A percentile compares a stretch with the other conserved stretches of the same genome.
phyloP scores from a whole-genome alignment of 768 basidiomycete genomes.

The Collybia mongolica region DNA sequence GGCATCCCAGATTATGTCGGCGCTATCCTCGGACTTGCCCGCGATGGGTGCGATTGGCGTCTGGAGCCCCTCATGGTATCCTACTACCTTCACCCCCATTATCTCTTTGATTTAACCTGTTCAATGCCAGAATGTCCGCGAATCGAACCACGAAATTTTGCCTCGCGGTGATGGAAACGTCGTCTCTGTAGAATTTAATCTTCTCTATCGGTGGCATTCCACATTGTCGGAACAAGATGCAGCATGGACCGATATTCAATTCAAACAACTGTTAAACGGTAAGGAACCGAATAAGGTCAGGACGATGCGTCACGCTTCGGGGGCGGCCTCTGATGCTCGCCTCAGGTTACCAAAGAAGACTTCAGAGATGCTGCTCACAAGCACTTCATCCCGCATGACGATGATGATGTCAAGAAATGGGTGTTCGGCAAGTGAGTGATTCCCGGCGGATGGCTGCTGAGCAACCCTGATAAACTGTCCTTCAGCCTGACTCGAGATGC shows the following conservation, averaged over 20 bases:
- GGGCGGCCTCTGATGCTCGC: background rate
- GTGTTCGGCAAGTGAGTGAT: constrained; percentile 48
- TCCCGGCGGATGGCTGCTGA: background rate
- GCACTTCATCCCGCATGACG: constrained; percentile 24
- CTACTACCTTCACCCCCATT: background rate
- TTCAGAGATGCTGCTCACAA: constrained; percentile 34
- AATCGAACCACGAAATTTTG: constrained; percentile 46
- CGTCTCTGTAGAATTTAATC: constrained; percentile 75
- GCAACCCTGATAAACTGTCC: background rate
- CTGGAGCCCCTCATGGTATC: constrained; percentile 64
- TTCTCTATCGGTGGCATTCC: constrained; percentile 67
- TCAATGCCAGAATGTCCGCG: constrained; percentile 35
- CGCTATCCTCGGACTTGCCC: constrained; percentile 66
- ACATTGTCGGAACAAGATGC: constrained; percentile 55
- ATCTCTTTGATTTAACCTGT: background rate
- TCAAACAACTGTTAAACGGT: constrained; percentile 41
- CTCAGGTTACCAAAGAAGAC: constrained; percentile 32
- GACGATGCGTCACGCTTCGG: background rate
- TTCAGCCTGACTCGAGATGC: constrained; percentile 48
- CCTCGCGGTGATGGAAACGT: constrained; percentile 75
- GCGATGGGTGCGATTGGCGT: constrained; percentile 64
- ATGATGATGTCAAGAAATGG: constrained; percentile 46
- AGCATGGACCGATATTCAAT: constrained; percentile 49
- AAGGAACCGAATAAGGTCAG: constrained; percentile 39
- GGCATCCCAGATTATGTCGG: constrained; percentile 62